A percentile compares a stretch with the other conserved stretches of the same genome.
These are phyloP conservation scores for Misopates orontium DNA, from an alignment of 257 asterid species.

Conservation along the genomic window DNA sequence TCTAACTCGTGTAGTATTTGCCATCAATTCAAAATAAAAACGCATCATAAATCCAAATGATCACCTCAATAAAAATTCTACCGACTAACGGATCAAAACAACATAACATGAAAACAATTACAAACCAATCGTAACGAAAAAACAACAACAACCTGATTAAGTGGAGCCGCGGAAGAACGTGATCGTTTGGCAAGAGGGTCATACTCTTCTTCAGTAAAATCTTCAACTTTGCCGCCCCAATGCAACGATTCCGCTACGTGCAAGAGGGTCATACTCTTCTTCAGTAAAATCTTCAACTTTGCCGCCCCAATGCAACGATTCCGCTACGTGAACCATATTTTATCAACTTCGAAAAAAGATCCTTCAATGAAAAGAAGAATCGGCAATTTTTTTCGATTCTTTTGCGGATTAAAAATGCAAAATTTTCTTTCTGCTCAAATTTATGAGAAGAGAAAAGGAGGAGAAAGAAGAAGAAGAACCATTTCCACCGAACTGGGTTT, in stretches of 20 bases:
- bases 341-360: not conserved
- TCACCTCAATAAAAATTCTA: too few relatives aligned
- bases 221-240: constrained; percentile 27
- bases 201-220: constrained; percentile 37
- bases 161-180: constrained; percentile 25
- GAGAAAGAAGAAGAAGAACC: constrained; percentile 7
- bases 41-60: not conserved
- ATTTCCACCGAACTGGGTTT: not conserved
- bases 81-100: not conserved
- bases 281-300: constrained; percentile 36
- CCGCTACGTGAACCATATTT: constrained; percentile 27
- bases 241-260: constrained; percentile 27
- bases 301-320: constrained; percentile 17
- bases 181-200: constrained; percentile 39
- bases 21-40: not conserved
- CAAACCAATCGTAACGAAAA: not conserved
- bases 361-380: not conserved
- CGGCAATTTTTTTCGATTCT: not conserved
- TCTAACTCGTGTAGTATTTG: too few relatives aligned
- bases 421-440: constrained; percentile 7
- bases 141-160: constrained; percentile 26
- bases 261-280: constrained; percentile 34
- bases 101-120: constrained; percentile 1
- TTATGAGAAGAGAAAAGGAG: constrained; percentile 7
- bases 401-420: not conserved